phyloP scores from a whole-genome alignment of 495 filamentous ascomycete species.

The Cercophora samala region DNA sequence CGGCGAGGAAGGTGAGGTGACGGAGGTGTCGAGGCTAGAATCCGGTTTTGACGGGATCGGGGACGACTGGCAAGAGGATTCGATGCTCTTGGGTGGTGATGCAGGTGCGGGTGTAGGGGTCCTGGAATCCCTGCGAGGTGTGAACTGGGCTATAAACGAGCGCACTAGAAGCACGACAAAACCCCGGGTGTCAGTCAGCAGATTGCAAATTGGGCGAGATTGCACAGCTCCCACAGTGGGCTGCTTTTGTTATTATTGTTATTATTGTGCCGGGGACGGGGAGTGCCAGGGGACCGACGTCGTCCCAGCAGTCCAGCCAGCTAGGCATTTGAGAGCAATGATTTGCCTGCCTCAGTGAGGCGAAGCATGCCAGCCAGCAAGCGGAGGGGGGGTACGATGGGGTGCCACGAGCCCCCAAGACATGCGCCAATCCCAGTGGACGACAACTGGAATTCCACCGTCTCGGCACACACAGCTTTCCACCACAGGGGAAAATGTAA shows the following conservation, averaged over 20 bases:
- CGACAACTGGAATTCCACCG: not conserved
- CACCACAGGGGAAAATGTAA: conserved; percentile 3
- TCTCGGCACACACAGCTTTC: not conserved
- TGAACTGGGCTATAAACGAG: conserved; percentile 60
- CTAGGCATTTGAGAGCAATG: conserved; percentile 5
- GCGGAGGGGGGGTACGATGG: not conserved
- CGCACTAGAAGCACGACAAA: conserved; percentile 42
- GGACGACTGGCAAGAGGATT: conserved; percentile 2
- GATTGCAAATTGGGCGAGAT: conserved; percentile 19
- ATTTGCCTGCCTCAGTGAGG: conserved; percentile 5
- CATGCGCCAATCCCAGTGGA: not conserved
- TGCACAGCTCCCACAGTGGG: conserved; percentile 9
- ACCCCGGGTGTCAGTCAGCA: conserved; percentile 29
- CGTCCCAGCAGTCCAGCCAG: not conserved
- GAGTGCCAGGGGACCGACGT: conserved; percentile 1
- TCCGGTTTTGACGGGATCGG: conserved; percentile 29
- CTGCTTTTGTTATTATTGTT: conserved; percentile 12
- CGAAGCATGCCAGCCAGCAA: conserved; percentile 4
- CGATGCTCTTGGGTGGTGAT: conserved; percentile 34
- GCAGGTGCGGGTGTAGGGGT: conserved; percentile 38
- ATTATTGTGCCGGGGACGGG: conserved; percentile 7
- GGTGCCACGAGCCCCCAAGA: conserved; percentile 2
- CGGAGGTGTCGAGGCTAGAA: conserved; percentile 22
- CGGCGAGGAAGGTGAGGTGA: conserved; percentile 17
- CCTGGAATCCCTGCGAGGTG: conserved; percentile 42